Evolutionary conservation across 2,329 filamentous ascomycete genomes (phyloP), one percentile per base, ranked within the genome.

Genomic region (Fusarium vanettenii): DNA sequence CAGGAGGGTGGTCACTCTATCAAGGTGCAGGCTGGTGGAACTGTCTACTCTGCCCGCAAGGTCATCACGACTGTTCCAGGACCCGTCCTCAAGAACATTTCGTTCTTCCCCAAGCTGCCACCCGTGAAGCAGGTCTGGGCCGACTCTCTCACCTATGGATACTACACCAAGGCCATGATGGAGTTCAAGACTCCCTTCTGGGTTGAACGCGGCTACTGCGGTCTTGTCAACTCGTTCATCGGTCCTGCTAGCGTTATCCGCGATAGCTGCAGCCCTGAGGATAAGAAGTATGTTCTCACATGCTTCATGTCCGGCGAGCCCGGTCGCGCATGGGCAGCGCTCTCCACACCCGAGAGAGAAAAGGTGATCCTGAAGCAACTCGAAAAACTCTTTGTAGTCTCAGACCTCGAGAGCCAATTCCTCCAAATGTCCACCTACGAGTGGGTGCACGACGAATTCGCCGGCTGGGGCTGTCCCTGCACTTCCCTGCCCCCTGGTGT

Each of bases 111-210:
- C 0, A 66, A 81, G 0, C 82, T 91, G 1, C 86, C 86, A 0
- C 35, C 73, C 0, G 69, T 74, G 2, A 89, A 88, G 72, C 75
- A 78, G n/a, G 76, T 80, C 0, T 78, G 70, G 25, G 72, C 80
- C 14, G 74, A 83, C 4, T 80, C 83, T 0, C 82, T 82, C 7
- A 78, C 72, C 0, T 84, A 86, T 43, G 87, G 88, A 4, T 86
- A 86, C 69, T 88, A 89, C 73, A 85, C 84, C 60, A 90, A 91
- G 76, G 85, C 84, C 7, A 87, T 90, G 62, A 75, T 86, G 33
- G 74, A 79, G 7, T 88, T 85, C 76, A 74, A 76, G 16, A 66
- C 76, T 5, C 83, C 86, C 0, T 88, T 81, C 73, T 85, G 83
- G 84, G 69, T 74, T 27, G 67, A 77, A 4, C 67, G 64, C 1